These are phyloP conservation scores for Cladosporium sp. DNA, from an alignment of 2,329 filamentous ascomycete genomes.

Conservation along the genomic window DNA sequence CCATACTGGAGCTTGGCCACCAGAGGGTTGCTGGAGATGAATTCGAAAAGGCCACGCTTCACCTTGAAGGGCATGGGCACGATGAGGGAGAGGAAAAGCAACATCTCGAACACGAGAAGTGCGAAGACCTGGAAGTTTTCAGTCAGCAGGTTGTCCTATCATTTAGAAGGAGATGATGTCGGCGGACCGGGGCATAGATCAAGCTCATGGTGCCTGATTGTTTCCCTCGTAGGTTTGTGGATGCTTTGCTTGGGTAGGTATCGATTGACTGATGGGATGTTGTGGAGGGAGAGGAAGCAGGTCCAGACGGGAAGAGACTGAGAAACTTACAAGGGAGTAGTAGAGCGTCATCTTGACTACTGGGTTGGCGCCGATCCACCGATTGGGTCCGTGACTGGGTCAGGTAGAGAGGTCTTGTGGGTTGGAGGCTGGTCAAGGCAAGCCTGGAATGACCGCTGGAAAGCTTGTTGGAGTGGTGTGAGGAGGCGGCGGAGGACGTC, in stretches of 20 bases:
- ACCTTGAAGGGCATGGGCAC: constrained; percentile 82
- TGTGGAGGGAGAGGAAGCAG: constrained; percentile 10
- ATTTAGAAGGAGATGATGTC: not conserved
- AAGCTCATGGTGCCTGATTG: constrained; percentile 28
- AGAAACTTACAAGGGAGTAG: constrained; percentile 57
- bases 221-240: not conserved
- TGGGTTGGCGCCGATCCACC: constrained; percentile 11
- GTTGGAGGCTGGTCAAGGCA: not conserved
- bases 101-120: constrained; percentile 78
- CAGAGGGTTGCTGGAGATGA: constrained; percentile 82
- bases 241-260: constrained; percentile 5
- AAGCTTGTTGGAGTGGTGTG: no score
- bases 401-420: not conserved
- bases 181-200: constrained; percentile 33
- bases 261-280: not conserved
- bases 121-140: constrained; percentile 63
- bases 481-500: not conserved
- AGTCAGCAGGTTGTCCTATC: constrained; percentile 15
- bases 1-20: constrained; percentile 95
- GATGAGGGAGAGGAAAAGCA: constrained; percentile 71
- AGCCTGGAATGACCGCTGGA: not conserved
- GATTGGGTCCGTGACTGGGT: constrained; percentile 10
- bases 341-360: constrained; percentile 60
- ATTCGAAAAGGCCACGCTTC: constrained; percentile 85
- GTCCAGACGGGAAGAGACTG: not conserved